Evolutionary conservation across 164 flowering plant genomes (phyloP).

Genomic region (Annona squamosa): DNA sequence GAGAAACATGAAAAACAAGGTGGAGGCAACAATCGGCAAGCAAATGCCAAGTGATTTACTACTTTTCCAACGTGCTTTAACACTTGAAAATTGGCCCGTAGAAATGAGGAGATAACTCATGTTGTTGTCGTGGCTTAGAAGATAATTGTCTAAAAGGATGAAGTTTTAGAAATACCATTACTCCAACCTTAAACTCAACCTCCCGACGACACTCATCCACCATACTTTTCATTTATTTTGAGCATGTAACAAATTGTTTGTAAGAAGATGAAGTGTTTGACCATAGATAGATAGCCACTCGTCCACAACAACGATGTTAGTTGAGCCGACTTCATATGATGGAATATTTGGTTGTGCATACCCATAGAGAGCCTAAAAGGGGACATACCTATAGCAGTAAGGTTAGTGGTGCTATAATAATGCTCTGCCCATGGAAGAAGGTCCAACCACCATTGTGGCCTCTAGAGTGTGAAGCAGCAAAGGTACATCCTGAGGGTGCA

Average conservation of each 20-base stretch:
- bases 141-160: background rate
- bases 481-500: background rate
- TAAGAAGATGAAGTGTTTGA: background rate
- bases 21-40: background rate
- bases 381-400: background rate
- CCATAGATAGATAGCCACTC: too few species aligned
- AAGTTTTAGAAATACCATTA: background rate
- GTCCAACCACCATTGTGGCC: background rate
- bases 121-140: background rate
- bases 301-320: background rate
- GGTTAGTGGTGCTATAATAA: conserved; percentile 5
- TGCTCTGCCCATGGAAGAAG: conserved; percentile 6
- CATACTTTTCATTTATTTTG: background rate
- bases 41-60: background rate
- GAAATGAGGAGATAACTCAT: background rate
- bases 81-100: background rate
- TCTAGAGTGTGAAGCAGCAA: background rate
- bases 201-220: background rate
- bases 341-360: background rate
- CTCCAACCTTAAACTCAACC: background rate
- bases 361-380: background rate
- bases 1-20: background rate
- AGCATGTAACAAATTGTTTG: background rate
- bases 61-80: background rate
- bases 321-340: background rate